Base-by-base conservation (phyloP, 2,329 filamentous ascomycete genomes). In the Chaetomiaceae sp. region DNA sequence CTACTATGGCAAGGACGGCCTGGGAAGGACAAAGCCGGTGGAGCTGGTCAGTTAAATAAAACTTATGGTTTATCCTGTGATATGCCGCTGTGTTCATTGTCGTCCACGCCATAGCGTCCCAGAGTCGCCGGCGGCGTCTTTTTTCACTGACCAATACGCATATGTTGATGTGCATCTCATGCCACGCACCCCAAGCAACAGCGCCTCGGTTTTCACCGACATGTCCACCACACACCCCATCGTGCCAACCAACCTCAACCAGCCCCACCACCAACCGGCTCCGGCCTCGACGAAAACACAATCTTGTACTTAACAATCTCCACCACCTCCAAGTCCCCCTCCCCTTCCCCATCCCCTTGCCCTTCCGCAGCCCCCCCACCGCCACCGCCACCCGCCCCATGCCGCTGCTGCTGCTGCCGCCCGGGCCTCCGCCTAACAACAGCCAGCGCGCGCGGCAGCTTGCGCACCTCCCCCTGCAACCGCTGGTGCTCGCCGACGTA, bases 1-100 rank as follows among this genome's bases (percentile, higher is more conserved):
- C 65, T 98, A 95, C 62, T 98, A 98, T 68, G 90, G 84, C 0
- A 91, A 85, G 63, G 88, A 96, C 37, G 93, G 93, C 0, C 62
- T 98, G 45, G 93, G 91, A 1, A 80, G 93, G 63, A 90, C 86
- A 26, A 89, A 75, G 61, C 67, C 72, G 5, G 50, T 61, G 10
- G 61, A 6, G 15, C 38, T 17, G 38, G 15, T 24, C 48, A 53
- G 36, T n/a, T 19, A 12, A 27, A 32, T 32, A n/a, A 32, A n/a
- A 14, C 12, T 14, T 32, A 14, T 14, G 11, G 12, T 14, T 14
- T 7, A 32, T n/a, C 2, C 12, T n/a, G 29, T n/a, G 29, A n/a
- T n/a, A 6, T 32, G 29, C 7, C 11, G 14, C 7, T 30, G 7
- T 5, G 27, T 30, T 6, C 14, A 30, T 5, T 30, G 22, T 9